phyloP scores from a whole-genome alignment of 257 asterid species.

The Nicotiana tomentosiformis region DNA sequence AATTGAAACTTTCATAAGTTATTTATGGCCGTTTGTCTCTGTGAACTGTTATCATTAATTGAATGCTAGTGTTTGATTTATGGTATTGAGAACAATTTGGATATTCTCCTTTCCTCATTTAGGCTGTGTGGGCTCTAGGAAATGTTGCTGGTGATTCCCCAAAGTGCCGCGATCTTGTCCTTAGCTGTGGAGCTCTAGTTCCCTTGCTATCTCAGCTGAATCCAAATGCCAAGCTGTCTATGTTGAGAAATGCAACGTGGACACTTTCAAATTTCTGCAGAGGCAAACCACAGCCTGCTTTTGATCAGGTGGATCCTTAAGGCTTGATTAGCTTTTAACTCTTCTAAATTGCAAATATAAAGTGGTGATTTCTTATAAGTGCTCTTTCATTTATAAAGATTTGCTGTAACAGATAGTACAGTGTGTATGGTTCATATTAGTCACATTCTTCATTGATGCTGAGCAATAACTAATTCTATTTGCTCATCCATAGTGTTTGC shows the following conservation, averaged over 20 bases:
- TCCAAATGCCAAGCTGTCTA: conserved; percentile 73
- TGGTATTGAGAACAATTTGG: background rate
- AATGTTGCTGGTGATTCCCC: conserved; percentile 97
- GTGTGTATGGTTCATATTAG: background rate
- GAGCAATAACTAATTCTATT: background rate
- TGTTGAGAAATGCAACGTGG: conserved; percentile 57
- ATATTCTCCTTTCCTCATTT: background rate
- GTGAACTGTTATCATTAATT: background rate
- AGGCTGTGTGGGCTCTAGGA: conserved; percentile 99
- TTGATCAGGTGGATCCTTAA: conserved; percentile 60
- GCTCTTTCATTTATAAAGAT: background rate
- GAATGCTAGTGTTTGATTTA: background rate
- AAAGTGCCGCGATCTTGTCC: conserved; percentile 49
- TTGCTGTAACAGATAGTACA: background rate
- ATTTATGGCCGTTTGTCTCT: background rate
- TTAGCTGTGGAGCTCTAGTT: conserved; percentile 50
- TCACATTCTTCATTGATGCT: background rate
- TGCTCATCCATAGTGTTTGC: background rate
- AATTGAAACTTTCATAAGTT: background rate
- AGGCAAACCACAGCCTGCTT: conserved; percentile 79
- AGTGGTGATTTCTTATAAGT: background rate
- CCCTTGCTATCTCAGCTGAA: conserved; percentile 74
- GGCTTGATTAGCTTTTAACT: background rate
- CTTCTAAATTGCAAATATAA: background rate
- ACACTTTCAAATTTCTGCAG: conserved; percentile 10